Evolutionary conservation across 2,329 filamentous ascomycete genomes (phyloP).

Genomic region (Claviceps sp.): DNA sequence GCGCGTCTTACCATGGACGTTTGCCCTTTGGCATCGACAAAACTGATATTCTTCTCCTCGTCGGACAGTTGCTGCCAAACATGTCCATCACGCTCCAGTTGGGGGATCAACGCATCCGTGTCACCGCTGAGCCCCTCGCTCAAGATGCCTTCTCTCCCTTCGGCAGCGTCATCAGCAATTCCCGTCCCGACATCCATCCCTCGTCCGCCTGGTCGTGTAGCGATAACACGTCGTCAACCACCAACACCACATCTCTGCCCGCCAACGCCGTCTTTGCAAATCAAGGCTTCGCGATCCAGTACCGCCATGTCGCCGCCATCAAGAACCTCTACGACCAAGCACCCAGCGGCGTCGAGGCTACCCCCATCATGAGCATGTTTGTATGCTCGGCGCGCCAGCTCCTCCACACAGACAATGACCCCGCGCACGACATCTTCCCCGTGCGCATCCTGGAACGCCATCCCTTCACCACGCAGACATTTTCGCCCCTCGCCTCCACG

Average conservation of each 20-base stretch:
- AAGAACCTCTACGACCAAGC: conserved; percentile 56
- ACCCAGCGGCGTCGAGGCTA: conserved; percentile 34
- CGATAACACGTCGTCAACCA: conserved; percentile 19
- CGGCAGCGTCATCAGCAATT: conserved; percentile 71
- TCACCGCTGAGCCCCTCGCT: conserved; percentile 55
- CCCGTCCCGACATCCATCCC: conserved; percentile 42
- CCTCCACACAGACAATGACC: conserved; percentile 4
- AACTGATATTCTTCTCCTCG: not conserved
- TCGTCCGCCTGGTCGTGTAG: conserved; percentile 28
- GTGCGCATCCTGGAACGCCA: conserved; percentile 74
- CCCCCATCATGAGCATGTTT: conserved; percentile 75
- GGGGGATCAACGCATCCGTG: conserved; percentile 11
- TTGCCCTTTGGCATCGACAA: not conserved
- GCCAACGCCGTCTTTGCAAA: conserved; percentile 51
- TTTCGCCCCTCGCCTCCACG: conserved; percentile 56
- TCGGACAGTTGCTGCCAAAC: not conserved
- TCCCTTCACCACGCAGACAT: conserved; percentile 88
- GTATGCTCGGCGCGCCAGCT: conserved; percentile 44
- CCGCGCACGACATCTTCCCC: conserved; percentile 30
- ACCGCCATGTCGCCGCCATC: conserved; percentile 63
- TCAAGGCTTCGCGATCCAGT: conserved; percentile 81
- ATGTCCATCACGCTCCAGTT: conserved; percentile 17
- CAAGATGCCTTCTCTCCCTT: conserved; percentile 60
- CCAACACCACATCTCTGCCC: not conserved
- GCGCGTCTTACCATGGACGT: not conserved